Evolutionary conservation across 768 basidiomycete species (phyloP).

Genomic region (Candolleomyces aberdarensis): DNA sequence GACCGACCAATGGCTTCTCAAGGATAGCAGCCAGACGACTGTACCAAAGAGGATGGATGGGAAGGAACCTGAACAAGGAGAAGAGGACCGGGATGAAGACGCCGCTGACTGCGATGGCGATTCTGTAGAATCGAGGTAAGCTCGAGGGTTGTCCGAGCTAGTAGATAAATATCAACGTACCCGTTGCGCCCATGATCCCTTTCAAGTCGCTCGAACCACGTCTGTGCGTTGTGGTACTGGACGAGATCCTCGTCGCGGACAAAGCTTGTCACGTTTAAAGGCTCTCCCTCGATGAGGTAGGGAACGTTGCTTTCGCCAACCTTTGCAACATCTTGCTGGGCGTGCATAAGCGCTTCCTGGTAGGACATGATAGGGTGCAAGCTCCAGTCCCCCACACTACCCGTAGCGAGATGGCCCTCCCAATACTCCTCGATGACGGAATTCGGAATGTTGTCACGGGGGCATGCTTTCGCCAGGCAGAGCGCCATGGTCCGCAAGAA

Average conservation of each 20-base stretch:
- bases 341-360: slow-evolving; percentile 4
- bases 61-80: slow-evolving; percentile 9
- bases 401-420: slow-evolving; percentile 8
- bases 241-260: slow-evolving; percentile 1
- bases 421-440: slow-evolving; percentile 8
- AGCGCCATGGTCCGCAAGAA: slow-evolving; percentile 10
- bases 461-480: slow-evolving; percentile 7
- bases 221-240: neutral
- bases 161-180: neutral
- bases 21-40: slow-evolving; percentile 5
- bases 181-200: neutral
- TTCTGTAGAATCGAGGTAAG: neutral
- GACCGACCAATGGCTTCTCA: slow-evolving; percentile 6
- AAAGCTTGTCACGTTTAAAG: slow-evolving; percentile 5
- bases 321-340: slow-evolving; percentile 3
- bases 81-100: slow-evolving; percentile 7
- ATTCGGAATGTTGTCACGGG: neutral
- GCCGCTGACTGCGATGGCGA: slow-evolving; percentile 7
- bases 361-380: slow-evolving; percentile 7
- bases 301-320: slow-evolving; percentile 6
- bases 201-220: slow-evolving; percentile 2
- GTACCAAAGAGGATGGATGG: slow-evolving; percentile 9
- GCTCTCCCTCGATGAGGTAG: neutral
- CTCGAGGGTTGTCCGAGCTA: neutral
- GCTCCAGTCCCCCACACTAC: slow-evolving; percentile 4